Base-by-base conservation (phyloP, 2,329 filamentous ascomycete genomes). In the Aspergillus latus region DNA sequence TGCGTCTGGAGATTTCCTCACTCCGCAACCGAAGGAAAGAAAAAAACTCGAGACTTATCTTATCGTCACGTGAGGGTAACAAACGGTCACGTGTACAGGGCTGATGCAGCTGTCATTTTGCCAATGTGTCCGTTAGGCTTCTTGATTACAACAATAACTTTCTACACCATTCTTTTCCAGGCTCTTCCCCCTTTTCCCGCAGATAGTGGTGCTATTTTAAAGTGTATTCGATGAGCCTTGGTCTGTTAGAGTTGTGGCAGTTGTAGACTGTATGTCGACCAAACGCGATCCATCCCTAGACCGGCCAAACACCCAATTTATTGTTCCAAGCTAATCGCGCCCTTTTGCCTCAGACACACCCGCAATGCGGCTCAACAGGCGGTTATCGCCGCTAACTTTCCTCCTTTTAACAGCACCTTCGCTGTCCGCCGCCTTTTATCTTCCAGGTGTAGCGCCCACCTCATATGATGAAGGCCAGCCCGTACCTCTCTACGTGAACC, bases 371-470 rank as follows among this genome's bases (percentile, higher is more conserved):
- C 67, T 69, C 57, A 64, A 63, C 58, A 66, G 65, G 59, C 69
- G 64, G 53, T 56, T 64, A 7, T 60, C 64, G 15, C 52, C 72
- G 29, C 44, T 76, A 21, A 63, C 65, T 3, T 64, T 65, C 30
- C 60, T 69, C 50, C 58, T 76, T 10, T 59, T 74, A 9, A 57
- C 70, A 5, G 62, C 69, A 7, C 66, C 73, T 13, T 66, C 67
- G 3, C 50, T 74, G 59, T 75, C 71, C 11, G 81, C 85, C 2
- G 90, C 91, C 54, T 99, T 97, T 79, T 99, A 99, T 78, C 89
- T 99, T 40, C 94, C 93, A 37, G 94, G 94, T 65, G 92, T 97
- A 66, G 92, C 93, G 63, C 94, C 94, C 21, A 95, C 91, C 43
- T 93, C 93, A 55, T 99, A 99, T 80, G 86, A 89, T 67, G 78